These are phyloP conservation scores for Corymbia maculata DNA, from an alignment of 345 rosid genomes.

Conservation along the genomic window DNA sequence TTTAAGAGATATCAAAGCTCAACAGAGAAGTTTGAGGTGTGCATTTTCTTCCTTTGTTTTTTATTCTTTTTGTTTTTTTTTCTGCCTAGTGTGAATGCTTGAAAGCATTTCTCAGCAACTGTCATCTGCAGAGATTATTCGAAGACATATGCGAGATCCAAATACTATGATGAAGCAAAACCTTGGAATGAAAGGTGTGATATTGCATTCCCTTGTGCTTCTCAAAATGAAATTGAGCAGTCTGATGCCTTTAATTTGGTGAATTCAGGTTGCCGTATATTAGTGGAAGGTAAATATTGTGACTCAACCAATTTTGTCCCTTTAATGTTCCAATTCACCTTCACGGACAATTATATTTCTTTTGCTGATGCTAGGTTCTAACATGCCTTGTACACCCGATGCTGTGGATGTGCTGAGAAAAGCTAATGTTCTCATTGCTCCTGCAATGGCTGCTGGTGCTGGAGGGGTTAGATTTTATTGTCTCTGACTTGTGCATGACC, in stretches of 20 bases:
- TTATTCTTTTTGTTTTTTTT: background rate
- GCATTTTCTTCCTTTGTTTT: background rate
- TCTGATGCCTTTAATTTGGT: conserved; percentile 90
- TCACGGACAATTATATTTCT: background rate
- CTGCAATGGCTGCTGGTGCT: conserved; percentile 98
- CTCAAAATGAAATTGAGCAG: conserved; percentile 91
- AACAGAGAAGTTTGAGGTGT: conserved; percentile 93
- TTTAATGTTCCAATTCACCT: background rate
- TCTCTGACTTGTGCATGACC: background rate
- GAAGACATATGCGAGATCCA: conserved; percentile 94
- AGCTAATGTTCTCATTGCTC: conserved; percentile 84
- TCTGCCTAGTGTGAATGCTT: background rate
- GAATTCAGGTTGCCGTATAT: conserved; percentile 76
- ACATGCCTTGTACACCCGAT: conserved; percentile 96
- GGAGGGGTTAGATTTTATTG: conserved; percentile 60
- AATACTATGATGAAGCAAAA: conserved; percentile 92
- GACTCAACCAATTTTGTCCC: background rate
- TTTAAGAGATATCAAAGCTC: conserved; percentile 91
- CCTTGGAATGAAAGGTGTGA: conserved; percentile 98
- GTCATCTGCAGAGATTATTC: conserved; percentile 77
- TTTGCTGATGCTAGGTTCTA: conserved; percentile 50
- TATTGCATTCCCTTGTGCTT: conserved; percentile 92
- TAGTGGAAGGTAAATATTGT: conserved; percentile 74
- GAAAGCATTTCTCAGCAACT: background rate
- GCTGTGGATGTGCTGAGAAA: conserved; percentile 83